Percentiles rank a stretch among this genome's conserved stretches.
Evolutionary conservation across 1,284 basidiomycete species (phyloP).

Genomic region (Mrakiaceae sp.): DNA sequence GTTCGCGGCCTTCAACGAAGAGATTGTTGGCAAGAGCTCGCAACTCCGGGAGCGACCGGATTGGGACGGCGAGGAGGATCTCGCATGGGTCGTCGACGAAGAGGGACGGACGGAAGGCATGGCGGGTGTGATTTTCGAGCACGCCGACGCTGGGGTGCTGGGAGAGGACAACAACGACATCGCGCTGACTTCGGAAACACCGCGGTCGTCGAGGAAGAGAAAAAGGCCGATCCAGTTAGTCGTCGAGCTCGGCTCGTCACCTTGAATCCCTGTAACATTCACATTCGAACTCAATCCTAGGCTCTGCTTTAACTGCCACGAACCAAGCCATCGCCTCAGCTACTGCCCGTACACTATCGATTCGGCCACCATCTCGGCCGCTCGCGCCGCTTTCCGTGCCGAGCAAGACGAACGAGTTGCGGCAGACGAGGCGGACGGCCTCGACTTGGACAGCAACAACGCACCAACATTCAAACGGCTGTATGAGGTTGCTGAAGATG

Average conservation of each 20-base stretch:
- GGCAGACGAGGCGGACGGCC: neutral
- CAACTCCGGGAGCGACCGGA: neutral
- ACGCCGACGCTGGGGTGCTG: neutral
- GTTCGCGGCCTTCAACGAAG: neutral
- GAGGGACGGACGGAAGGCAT: neutral
- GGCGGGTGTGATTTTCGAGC: neutral
- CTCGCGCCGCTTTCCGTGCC: neutral
- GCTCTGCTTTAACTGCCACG: constrained; percentile 14
- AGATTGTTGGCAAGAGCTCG: neutral
- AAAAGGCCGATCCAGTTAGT: neutral
- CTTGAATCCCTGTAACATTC: neutral
- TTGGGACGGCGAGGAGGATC: neutral
- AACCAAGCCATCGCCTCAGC: neutral
- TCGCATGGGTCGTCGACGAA: neutral
- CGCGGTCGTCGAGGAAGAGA: neutral
- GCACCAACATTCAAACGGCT: too few relatives aligned
- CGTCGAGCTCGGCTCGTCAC: neutral
- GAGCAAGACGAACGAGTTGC: neutral
- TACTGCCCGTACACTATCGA: constrained; percentile 1
- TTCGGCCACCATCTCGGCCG: neutral
- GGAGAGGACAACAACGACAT: neutral
- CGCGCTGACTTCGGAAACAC: neutral
- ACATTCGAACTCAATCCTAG: neutral
- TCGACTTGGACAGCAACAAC: too few relatives aligned
- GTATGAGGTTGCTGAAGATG: too few relatives aligned